These are phyloP conservation scores for Pseudogymnoascus sp. DNA, from an alignment of 2,329 filamentous ascomycete species.

Conservation along the genomic window DNA sequence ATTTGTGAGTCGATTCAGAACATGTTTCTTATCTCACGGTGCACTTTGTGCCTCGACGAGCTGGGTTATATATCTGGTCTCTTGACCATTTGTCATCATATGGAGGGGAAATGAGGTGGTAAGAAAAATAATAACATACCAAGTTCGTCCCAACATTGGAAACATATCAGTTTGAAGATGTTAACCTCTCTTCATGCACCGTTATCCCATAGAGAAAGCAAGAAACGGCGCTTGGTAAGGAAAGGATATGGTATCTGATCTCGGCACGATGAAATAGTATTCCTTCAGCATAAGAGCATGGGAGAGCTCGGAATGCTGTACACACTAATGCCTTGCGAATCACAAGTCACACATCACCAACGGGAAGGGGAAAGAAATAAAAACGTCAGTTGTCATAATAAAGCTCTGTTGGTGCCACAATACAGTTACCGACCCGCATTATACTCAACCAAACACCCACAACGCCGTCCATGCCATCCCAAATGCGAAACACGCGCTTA, in stretches of 20 bases:
- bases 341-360: background rate
- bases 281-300: constrained; percentile 8
- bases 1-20: constrained; percentile 1
- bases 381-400: constrained; percentile 3
- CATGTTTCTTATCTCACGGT: constrained; percentile 5
- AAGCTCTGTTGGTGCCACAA: constrained; percentile 10
- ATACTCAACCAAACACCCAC: constrained; percentile 7
- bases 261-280: constrained; percentile 9
- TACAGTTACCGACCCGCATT: constrained; percentile 9
- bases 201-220: background rate
- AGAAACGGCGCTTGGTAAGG: constrained; percentile 7
- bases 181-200: constrained; percentile 6
- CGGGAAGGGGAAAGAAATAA: background rate
- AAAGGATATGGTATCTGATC: constrained; percentile 6
- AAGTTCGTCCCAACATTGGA: background rate
- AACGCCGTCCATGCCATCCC: constrained; percentile 9
- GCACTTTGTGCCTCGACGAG: constrained; percentile 7
- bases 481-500: constrained; percentile 32
- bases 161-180: background rate
- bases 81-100: constrained; percentile 8
- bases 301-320: constrained; percentile 8
- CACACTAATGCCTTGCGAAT: constrained; percentile 7
- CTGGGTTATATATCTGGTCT: constrained; percentile 9
- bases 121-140: background rate
- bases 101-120: background rate